phyloP scores from a whole-genome alignment of 345 rosid species.

The Lepidium didymum region DNA sequence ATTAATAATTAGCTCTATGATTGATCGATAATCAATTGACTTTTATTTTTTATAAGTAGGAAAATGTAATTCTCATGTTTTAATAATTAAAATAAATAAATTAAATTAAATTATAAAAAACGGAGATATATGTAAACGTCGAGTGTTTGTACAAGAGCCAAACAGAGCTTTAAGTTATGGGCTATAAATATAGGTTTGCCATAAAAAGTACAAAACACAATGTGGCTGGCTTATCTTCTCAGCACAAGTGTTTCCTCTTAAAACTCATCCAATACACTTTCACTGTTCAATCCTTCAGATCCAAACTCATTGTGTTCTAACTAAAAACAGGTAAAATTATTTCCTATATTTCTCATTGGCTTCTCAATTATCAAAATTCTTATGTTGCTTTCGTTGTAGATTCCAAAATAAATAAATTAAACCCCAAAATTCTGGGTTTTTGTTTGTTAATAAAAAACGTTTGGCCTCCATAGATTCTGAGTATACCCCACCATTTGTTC shows the following conservation, averaged over 20 bases:
- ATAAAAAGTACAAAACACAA: slow-evolving; percentile 6
- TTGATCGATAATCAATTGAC: no score
- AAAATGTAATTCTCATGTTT: neutral
- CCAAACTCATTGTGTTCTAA: neutral
- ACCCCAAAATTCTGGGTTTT: neutral
- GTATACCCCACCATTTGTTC: slow-evolving; percentile 9
- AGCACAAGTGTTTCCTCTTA: neutral
- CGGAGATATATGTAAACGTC: neutral
- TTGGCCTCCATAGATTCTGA: neutral
- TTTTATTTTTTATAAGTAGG: no score
- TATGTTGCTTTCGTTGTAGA: neutral
- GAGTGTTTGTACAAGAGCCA: slow-evolving; percentile 8
- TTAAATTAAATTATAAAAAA: neutral
- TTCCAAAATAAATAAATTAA: neutral
- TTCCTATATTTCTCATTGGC: slow-evolving; percentile 9
- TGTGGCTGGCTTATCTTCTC: slow-evolving; percentile 23
- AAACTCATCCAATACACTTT: slow-evolving; percentile 11
- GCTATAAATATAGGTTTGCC: slow-evolving; percentile 5
- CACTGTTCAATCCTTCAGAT: slow-evolving; percentile 16
- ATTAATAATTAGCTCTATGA: no score
- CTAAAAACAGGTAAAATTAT: neutral
- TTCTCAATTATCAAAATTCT: neutral
- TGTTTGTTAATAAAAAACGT: neutral
- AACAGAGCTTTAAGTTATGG: neutral
- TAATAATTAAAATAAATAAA: neutral